phyloP scores from a whole-genome alignment of 345 rosid species.

The Geranium brycei region DNA sequence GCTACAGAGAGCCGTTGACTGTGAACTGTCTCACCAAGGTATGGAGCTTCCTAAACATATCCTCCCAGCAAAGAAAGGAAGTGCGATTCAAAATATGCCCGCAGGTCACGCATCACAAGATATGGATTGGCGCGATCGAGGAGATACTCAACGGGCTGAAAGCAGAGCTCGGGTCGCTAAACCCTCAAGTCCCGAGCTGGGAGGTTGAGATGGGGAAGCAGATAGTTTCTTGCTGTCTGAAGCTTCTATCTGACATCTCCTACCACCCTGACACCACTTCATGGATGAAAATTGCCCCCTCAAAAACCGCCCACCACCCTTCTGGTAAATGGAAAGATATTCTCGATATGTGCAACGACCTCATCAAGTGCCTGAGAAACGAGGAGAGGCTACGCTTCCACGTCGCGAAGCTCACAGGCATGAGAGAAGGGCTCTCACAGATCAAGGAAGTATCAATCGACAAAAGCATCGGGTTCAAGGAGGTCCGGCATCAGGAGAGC shows the following conservation, averaged over 20 bases:
- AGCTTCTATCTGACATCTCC: conserved; percentile 40
- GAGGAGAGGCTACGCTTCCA: conserved; percentile 37
- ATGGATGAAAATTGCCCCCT: conserved; percentile 58
- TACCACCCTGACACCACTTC: conserved; percentile 35
- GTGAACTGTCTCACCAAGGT: conserved; percentile 49
- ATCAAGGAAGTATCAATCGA: conserved; percentile 57
- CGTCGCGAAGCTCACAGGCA: conserved; percentile 43
- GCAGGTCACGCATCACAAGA: conserved; percentile 58
- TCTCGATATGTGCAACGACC: conserved; percentile 62
- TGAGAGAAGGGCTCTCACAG: conserved; percentile 76
- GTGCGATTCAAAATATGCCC: conserved; percentile 44
- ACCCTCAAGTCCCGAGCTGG: conserved; percentile 20
- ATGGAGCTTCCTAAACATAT: conserved; percentile 37
- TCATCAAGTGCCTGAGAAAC: conserved; percentile 32
- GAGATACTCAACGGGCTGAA: conserved; percentile 46
- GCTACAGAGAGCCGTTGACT: conserved; percentile 42
- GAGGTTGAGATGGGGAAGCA: conserved; percentile 45
- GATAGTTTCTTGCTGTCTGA: conserved; percentile 48
- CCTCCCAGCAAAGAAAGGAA: conserved; percentile 60
- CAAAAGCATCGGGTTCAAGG: conserved; percentile 51
- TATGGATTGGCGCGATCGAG: conserved; percentile 55
- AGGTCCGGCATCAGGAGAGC: conserved; percentile 49
- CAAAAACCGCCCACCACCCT: conserved; percentile 12
- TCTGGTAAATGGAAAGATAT: conserved; percentile 57
- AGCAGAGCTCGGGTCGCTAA: conserved; percentile 37